Base-by-base conservation (phyloP, 2,329 filamentous ascomycete genomes). In the Fusarium nelsonii region DNA sequence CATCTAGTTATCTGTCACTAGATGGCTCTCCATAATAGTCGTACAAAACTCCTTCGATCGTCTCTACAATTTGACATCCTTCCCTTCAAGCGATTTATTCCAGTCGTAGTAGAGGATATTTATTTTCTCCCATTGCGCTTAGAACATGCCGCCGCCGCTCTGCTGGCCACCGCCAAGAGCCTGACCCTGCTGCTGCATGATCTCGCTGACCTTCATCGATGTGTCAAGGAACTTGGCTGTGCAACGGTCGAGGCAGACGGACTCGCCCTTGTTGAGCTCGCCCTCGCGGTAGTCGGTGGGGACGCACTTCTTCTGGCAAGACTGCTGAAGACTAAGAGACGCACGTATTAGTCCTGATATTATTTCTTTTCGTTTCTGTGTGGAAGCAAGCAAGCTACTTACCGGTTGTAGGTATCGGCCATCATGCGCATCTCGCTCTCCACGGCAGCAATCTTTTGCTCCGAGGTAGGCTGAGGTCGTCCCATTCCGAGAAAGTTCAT, bases 151-250 rank as follows among this genome's bases (percentile, higher is more conserved):
- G 8, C 76, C 71, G 12, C 74, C 73, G 36, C 83, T 85, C 53
- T 74, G 72, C 34, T 70, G 66, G 15, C 64, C 68, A 40, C 83
- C 86, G 63, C 89, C 88, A 76, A 88, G 87, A 68, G 88, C 86
- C 76, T 89, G 88, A 49, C 92, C 92, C 82, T 97, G 92, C 70
- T 91, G 89, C 83, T 97, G 94, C 90, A 98, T 94, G 84, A 97
- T 93, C 84, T 98, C 94, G 76, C 92, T 95, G 63, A 98, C 93
- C 86, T 97, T 98, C 85, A 97, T 90, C 81, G 97, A 97, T 77
- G 97, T 94, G 75, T 98, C 95, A 84, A 99, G 97, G 86, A 98
- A 99, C 85, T 99, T 99, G 78, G 92, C 88, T 61, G 97, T 92
- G 84, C 97, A 99, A 77, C 96, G 93, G 84, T 99, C 96, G 74